phyloP scores from a whole-genome alignment of 1,284 basidiomycete genomes.

The Wallemia hederae region DNA sequence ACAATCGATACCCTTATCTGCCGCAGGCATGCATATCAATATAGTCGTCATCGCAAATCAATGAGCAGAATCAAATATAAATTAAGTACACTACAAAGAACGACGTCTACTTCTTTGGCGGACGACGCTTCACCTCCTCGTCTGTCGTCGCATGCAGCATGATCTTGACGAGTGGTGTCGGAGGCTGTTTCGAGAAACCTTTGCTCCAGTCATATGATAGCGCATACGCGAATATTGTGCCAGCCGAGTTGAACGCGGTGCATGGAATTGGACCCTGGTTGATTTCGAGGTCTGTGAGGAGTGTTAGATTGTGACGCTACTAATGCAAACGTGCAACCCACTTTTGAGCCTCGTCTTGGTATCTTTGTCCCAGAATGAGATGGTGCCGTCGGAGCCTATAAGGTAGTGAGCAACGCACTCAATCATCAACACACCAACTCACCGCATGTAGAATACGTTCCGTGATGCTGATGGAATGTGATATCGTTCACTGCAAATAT shows the following conservation, averaged over 20 bases:
- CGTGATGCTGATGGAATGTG: constrained; percentile 67
- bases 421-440: constrained; percentile 16
- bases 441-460: constrained; percentile 83
- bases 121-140: constrained; percentile 36
- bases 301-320: not conserved
- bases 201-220: constrained; percentile 69
- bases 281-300: not conserved
- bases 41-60: not conserved
- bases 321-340: constrained; percentile 16
- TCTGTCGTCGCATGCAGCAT: constrained; percentile 74
- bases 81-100: no score
- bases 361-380: constrained; percentile 74
- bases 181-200: constrained; percentile 62
- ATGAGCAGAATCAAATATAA: not conserved
- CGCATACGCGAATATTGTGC: constrained; percentile 66
- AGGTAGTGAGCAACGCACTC: constrained; percentile 2
- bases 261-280: constrained; percentile 17
- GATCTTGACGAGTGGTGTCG: constrained; percentile 49
- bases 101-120: constrained; percentile 3
- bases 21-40: no score
- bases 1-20: no score
- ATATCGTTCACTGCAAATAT: constrained; percentile 80
- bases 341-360: constrained; percentile 63
- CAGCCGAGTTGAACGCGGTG: constrained; percentile 52
- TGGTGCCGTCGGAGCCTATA: constrained; percentile 40